Base-by-base conservation (phyloP, 352 stramenopile species). In the Peronospora belbahrii region DNA sequence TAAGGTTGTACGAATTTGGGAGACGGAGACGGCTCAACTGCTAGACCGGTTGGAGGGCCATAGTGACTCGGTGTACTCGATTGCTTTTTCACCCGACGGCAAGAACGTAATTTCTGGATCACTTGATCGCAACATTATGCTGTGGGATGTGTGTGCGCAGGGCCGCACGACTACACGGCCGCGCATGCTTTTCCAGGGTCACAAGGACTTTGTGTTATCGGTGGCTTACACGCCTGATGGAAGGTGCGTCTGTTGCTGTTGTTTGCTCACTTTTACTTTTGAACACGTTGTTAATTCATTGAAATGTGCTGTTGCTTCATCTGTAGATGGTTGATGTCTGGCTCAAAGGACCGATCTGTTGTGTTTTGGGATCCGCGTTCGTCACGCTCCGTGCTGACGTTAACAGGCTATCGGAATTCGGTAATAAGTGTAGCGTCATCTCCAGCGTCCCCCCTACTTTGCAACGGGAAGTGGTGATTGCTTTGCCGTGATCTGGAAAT, bases 41-140 rank as follows among this genome's bases (percentile, higher is more conserved):
- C 56, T 93, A 15, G 81, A 93, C 38, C 81, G 81, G 10, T 57
- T 93, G 39, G 78, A 90, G 42, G 81, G 78, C 50, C 81, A 93
- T 61, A 86, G 72, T 24, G 81, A 93, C 64, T 90, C 81, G 31
- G 81, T 93, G 27, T 93, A 90, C 66, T 90, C 81, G 59, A 85
- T 90, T 37, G 81, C 81, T 4, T 93, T 93, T 49, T 93, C 81
- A 0, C 81, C 81, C 1, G 81, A 93, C 44, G 81, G 78, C 42
- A 93, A 89, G 67, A 88, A 90, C 42, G 55, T 93, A 33, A 90
- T 93, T 50, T 93, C 81, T 11, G 81, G 81, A 11, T 89, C 78
- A 25, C 64, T 90, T 18, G 81, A 93, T 59, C 67, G 74, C 46
- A 89, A 86, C 58, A 88, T 93, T 39, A 93, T 90, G 81, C 52